These are phyloP conservation scores for Camellia japonica DNA, from an alignment of 148 eudicot genomes.

Conservation along the genomic window DNA sequence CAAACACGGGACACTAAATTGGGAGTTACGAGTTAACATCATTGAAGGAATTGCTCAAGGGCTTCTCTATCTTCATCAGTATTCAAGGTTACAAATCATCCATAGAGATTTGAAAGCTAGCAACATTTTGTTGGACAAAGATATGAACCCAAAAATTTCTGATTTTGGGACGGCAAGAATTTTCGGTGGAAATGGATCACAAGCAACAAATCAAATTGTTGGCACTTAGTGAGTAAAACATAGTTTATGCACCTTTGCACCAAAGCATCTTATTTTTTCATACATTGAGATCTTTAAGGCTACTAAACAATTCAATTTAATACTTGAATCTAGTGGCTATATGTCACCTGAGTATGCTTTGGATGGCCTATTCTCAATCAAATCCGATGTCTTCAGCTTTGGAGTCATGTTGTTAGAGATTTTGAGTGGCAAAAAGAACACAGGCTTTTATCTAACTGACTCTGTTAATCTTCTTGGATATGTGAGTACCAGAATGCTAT, in stretches of 20 bases:
- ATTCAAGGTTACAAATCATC: conserved; percentile 34
- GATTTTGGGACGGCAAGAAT: conserved; percentile 35
- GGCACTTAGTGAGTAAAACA: conserved; percentile 31
- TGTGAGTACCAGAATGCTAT: too few species aligned
- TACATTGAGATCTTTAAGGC: neutral
- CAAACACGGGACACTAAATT: neutral
- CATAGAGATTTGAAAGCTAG: conserved; percentile 37
- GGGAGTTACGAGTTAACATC: neutral
- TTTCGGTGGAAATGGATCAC: conserved; percentile 18
- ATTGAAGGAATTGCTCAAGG: neutral
- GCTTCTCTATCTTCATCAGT: conserved; percentile 28
- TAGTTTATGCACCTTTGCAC: neutral
- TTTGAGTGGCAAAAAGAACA: too few species aligned
- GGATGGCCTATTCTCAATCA: neutral
- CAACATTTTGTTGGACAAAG: conserved; percentile 29
- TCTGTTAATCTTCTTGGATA: neutral
- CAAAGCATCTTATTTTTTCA: neutral
- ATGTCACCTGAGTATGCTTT: neutral
- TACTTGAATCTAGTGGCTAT: neutral
- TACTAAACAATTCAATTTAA: neutral
- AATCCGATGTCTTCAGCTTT: neutral
- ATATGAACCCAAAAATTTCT: conserved; percentile 26
- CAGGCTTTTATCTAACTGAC: too few species aligned
- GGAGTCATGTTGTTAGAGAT: neutral
- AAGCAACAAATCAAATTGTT: conserved; percentile 21